Evolutionary conservation across 2,329 filamentous ascomycete genomes (phyloP).

Genomic region (Trichoderma atrobrunneum): DNA sequence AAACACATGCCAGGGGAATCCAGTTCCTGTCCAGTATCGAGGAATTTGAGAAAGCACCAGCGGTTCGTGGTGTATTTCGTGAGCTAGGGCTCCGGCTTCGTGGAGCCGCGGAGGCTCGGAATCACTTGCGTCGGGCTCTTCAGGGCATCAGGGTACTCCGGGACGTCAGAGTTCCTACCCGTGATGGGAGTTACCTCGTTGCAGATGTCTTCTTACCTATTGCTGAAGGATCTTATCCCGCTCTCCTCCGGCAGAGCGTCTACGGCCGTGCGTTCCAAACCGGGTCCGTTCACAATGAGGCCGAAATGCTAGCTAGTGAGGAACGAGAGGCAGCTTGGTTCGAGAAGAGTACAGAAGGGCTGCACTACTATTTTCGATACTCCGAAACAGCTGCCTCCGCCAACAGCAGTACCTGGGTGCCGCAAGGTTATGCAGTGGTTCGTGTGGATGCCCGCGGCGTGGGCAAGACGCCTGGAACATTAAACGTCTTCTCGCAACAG

Average conservation of each 20-base stretch:
- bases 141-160: background rate
- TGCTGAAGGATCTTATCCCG: background rate
- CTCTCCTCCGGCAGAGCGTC: background rate
- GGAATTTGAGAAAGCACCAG: background rate
- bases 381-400: no score
- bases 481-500: no score
- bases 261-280: no score
- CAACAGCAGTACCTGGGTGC: no score
- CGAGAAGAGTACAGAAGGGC: no score
- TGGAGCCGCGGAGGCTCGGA: background rate
- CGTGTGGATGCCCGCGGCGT: no score
- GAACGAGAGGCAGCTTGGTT: no score
- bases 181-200: background rate
- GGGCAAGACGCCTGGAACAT: no score
- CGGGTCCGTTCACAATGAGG: no score
- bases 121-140: background rate
- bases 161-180: background rate
- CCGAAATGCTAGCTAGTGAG: no score
- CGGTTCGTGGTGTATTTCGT: background rate
- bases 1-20: background rate
- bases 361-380: no score
- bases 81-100: background rate
- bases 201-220: background rate
- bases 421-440: no score
- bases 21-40: background rate